phyloP scores from a whole-genome alignment of 495 filamentous ascomycete genomes.

The Xanthoparmelia taractica region DNA sequence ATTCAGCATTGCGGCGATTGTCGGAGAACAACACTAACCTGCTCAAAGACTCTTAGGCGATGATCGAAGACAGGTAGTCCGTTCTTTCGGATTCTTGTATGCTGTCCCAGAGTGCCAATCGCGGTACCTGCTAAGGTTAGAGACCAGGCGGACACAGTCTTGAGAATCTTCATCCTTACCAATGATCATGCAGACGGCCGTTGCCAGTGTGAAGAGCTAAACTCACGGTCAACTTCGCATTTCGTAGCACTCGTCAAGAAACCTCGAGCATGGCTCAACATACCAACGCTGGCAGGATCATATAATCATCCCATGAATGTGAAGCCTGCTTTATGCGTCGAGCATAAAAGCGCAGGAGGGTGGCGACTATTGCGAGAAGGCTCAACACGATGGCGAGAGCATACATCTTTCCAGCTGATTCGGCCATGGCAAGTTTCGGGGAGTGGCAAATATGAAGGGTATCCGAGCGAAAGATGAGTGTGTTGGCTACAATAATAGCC shows the following conservation, averaged over 20 bases:
- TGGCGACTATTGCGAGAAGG: neutral
- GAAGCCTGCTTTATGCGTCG: conserved; percentile 3
- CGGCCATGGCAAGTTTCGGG: neutral
- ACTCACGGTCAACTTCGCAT: neutral
- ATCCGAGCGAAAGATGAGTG: neutral
- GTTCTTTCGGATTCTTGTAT: neutral
- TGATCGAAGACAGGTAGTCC: neutral
- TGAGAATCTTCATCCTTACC: neutral
- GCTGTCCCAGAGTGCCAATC: conserved; percentile 5
- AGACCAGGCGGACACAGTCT: neutral
- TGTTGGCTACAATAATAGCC: neutral
- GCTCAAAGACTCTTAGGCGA: neutral
- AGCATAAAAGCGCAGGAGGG: neutral
- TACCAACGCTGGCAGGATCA: conserved; percentile 15
- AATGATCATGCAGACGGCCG: conserved; percentile 6
- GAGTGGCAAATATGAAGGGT: neutral
- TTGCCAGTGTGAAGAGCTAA: neutral
- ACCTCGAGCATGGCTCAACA: neutral
- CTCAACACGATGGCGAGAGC: neutral
- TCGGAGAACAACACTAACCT: neutral
- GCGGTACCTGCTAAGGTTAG: neutral
- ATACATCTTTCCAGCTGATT: conserved; percentile 13
- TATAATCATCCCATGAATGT: conserved; percentile 9
- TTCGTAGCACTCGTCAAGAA: neutral
- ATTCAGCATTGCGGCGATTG: neutral